Percentiles rank a stretch among this genome's conserved stretches.
Conservation (phyloP, 2,329 filamentous ascomycete genomes). For the Colletotrichum salicis region DNA sequence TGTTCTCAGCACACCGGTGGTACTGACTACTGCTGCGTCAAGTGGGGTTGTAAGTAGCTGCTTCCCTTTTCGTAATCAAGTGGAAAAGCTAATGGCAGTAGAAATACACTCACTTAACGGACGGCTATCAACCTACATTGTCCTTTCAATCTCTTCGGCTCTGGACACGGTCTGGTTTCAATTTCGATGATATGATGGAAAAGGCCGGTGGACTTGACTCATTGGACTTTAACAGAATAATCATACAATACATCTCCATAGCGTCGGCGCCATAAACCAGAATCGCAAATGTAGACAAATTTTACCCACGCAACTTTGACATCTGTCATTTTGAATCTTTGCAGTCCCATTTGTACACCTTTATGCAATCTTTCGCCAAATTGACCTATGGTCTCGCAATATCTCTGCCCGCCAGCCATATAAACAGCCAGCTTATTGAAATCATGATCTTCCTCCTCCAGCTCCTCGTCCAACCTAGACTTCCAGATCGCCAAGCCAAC, state of each 20-base stretch:
- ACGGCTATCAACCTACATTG: neutral
- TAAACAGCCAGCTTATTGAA: constrained; percentile 18
- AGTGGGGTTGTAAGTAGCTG: constrained; percentile 6
- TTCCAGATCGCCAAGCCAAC: constrained; percentile 25
- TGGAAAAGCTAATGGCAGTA: neutral
- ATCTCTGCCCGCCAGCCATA: constrained; percentile 27
- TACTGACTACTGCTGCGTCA: constrained; percentile 10
- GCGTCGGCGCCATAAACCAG: too few species aligned
- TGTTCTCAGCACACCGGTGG: constrained; percentile 1
- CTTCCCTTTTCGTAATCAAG: neutral
- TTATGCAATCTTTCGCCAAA: rapidly evolving
- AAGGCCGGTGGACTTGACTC: too few species aligned
- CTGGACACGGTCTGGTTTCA: too few species aligned
- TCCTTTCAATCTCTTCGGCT: neutral
- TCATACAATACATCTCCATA: too few species aligned
- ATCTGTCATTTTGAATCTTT: neutral
- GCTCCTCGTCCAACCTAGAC: constrained; percentile 28
- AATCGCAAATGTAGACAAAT: too few species aligned
- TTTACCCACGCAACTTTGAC: too few species aligned
- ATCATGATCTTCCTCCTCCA: constrained; percentile 31
- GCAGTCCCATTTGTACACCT: too few species aligned
- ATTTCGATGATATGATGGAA: too few species aligned
- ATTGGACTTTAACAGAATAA: too few species aligned
- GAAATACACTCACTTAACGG: neutral
- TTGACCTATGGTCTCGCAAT: constrained; percentile 10